Conservation (phyloP, 2,329 filamentous ascomycete genomes). For the Colletotrichum higginsianum region DNA sequence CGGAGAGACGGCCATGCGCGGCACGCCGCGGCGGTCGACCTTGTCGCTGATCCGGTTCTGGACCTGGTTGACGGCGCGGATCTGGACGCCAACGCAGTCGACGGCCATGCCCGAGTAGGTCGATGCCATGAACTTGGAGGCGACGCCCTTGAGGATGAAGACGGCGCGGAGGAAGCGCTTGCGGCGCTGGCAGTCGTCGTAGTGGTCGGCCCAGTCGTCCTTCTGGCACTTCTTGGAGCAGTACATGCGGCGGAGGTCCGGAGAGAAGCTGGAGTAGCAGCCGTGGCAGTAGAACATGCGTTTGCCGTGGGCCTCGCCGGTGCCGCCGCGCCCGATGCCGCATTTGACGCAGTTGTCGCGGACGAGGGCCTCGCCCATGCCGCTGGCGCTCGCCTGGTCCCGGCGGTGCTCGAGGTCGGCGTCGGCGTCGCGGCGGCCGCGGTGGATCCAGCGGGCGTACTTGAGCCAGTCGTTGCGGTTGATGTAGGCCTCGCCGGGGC, state of each 20-base stretch:
- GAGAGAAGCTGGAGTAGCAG: conserved; percentile 24
- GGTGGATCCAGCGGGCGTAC: conserved; percentile 32
- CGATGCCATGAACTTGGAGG: conserved; percentile 23
- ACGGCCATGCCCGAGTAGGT: conserved; percentile 24
- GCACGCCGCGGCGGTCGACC: conserved; percentile 1
- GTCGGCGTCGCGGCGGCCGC: conserved; percentile 31
- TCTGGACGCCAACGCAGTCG: conserved; percentile 9
- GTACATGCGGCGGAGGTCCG: conserved; percentile 26
- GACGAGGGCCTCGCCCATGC: background rate
- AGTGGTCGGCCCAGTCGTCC: conserved; percentile 33
- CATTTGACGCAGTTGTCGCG: conserved; percentile 13
- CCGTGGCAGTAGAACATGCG: conserved; percentile 30
- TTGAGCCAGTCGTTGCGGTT: conserved; percentile 27
- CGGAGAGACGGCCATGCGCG: conserved; percentile 9
- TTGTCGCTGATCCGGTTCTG: background rate
- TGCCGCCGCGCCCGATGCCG: background rate
- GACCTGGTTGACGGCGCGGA: background rate
- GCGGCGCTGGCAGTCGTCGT: conserved; percentile 27
- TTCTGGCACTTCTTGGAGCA: conserved; percentile 34
- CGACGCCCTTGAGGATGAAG: conserved; percentile 20
- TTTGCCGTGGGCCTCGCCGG: background rate
- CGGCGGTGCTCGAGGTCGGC: background rate
- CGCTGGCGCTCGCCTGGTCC: background rate
- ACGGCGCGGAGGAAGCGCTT: conserved; percentile 37
- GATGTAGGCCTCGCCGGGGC: conserved; percentile 2